Evolutionary conservation across 306 rosid species (phyloP).

Genomic region (Begonia peltatifolia): DNA sequence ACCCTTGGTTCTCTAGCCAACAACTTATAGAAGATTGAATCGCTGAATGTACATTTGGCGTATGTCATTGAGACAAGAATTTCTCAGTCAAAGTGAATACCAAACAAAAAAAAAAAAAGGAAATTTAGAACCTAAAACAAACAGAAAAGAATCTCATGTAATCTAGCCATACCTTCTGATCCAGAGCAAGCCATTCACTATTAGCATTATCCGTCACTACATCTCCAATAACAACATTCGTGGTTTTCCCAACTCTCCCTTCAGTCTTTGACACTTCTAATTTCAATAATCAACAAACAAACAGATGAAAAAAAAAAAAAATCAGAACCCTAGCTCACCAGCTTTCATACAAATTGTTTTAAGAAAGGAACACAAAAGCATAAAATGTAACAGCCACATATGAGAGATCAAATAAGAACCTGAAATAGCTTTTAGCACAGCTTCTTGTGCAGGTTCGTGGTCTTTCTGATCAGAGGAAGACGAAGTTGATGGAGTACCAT

Average conservation of each 20-base stretch:
- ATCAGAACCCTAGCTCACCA: no score
- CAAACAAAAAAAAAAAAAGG: no score
- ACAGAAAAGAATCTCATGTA: no score
- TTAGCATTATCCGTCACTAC: conserved; percentile 81
- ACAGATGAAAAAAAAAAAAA: not conserved
- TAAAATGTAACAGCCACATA: not conserved
- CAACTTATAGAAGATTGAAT: no score
- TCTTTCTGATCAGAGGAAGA: conserved; percentile 41
- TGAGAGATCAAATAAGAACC: conserved; percentile 23
- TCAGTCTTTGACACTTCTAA: conserved; percentile 89
- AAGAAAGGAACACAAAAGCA: not conserved
- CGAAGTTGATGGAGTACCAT: conserved; percentile 26
- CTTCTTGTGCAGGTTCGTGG: conserved; percentile 90
- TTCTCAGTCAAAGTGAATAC: no score
- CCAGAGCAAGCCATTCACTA: conserved; percentile 80
- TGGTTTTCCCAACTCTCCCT: conserved; percentile 94
- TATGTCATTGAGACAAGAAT: no score
- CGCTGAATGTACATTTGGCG: no score
- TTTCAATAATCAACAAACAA: conserved; percentile 1
- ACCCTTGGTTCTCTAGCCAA: no score
- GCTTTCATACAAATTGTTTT: no score
- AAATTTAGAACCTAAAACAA: no score
- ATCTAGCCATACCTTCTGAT: conserved; percentile 54
- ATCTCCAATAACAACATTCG: conserved; percentile 92
- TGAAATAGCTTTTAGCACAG: conserved; percentile 85